Evolutionary conservation across 1,139 yeast species (phyloP).

Genomic region (Wickerhamomyces sp.): DNA sequence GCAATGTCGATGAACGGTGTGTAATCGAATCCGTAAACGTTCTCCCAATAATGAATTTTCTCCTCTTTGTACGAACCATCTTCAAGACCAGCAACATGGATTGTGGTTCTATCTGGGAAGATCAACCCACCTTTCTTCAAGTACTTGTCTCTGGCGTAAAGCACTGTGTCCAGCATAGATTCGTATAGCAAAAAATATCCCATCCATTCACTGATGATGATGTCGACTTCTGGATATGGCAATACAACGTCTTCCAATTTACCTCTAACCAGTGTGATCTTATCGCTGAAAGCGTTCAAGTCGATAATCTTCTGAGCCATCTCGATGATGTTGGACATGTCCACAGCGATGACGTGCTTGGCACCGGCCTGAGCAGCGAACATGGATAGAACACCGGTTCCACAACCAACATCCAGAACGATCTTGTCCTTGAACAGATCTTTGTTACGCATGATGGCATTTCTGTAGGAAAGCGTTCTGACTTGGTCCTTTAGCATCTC

Average conservation of each 20-base stretch:
- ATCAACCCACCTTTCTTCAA: constrained; percentile 84
- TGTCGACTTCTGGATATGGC: constrained; percentile 81
- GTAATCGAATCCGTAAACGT: constrained; percentile 95
- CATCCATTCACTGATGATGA: constrained; percentile 99
- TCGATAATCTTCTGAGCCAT: constrained; percentile 87
- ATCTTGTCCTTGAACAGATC: constrained; percentile 86
- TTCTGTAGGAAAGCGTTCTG: constrained; percentile 87
- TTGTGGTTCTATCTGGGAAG: constrained; percentile 91
- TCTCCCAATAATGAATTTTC: constrained; percentile 92
- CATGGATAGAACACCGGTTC: constrained; percentile 96
- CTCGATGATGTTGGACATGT: constrained; percentile 93
- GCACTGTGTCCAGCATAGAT: constrained; percentile 96
- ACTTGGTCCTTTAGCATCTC: constrained; percentile 97
- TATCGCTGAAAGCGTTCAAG: constrained; percentile 80
- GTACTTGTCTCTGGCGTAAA: constrained; percentile 90
- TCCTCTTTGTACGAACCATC: constrained; percentile 93
- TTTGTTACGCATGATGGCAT: constrained; percentile 89
- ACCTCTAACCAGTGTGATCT: constrained; percentile 85
- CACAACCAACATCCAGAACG: constrained; percentile 98
- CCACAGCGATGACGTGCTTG: constrained; percentile 93
- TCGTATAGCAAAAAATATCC: constrained; percentile 95
- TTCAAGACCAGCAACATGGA: constrained; percentile 90
- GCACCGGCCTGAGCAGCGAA: constrained; percentile 99
- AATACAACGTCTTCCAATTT: constrained; percentile 89
- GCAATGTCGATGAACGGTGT: constrained; percentile 68